These are phyloP conservation scores for Bacterosira constricta DNA, from an alignment of 108 stramenopile species.

Conservation along the genomic window DNA sequence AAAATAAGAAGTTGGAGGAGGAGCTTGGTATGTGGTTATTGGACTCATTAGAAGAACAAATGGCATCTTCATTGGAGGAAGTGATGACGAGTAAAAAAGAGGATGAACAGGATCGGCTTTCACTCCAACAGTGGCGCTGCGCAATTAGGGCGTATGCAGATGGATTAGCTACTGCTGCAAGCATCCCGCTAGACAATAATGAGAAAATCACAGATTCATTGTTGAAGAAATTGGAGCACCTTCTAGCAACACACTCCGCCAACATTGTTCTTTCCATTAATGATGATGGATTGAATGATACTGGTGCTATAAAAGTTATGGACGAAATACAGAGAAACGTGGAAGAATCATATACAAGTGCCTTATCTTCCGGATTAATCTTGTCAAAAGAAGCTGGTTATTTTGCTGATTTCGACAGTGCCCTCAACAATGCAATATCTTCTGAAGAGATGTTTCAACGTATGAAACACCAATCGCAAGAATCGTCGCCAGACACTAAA, in stretches of 20 bases:
- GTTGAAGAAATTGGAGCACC: slow-evolving; percentile 28
- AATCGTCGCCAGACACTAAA: not conserved
- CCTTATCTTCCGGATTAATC: slow-evolving; percentile 14
- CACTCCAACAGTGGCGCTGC: slow-evolving; percentile 12
- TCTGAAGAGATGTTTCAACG: slow-evolving; percentile 29
- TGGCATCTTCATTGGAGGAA: slow-evolving; percentile 8
- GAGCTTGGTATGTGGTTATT: slow-evolving; percentile 15
- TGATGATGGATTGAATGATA: slow-evolving; percentile 1
- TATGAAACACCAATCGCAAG: slow-evolving; percentile 27
- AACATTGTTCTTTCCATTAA: slow-evolving; percentile 17
- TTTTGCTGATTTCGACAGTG: slow-evolving; percentile 19
- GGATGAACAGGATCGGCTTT: not conserved
- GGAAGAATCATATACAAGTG: slow-evolving; percentile 28
- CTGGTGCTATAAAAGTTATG: not conserved
- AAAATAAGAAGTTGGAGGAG: not conserved
- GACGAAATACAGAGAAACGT: slow-evolving; percentile 27
- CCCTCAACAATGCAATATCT: slow-evolving; percentile 22
- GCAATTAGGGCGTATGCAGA: slow-evolving; percentile 34
- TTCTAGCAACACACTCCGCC: slow-evolving; percentile 11
- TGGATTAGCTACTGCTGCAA: slow-evolving; percentile 26
- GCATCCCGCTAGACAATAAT: slow-evolving; percentile 4
- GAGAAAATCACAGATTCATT: not conserved
- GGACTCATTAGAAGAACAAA: slow-evolving; percentile 22
- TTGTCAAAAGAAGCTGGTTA: slow-evolving; percentile 1
- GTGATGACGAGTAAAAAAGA: not conserved